Percentiles rank a stretch among this genome's conserved stretches.
phyloP scores from a whole-genome alignment of 805 yeast species.

The Suhomyces sp. region DNA sequence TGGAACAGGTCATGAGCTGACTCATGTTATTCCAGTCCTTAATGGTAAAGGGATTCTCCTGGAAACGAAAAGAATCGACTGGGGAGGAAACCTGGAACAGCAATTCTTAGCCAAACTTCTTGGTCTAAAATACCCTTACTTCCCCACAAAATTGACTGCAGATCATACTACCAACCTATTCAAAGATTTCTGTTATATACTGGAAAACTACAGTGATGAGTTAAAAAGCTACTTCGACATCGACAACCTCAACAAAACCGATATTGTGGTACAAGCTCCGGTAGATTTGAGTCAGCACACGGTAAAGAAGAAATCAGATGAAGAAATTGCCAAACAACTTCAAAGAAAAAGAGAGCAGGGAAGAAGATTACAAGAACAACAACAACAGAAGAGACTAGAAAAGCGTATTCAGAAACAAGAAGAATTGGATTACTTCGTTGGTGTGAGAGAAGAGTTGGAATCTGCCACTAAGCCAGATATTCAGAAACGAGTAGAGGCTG shows the following conservation, averaged over 20 bases:
- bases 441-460: constrained; percentile 52
- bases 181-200: constrained; percentile 76
- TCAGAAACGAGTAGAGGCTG: constrained; percentile 56
- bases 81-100: constrained; percentile 83
- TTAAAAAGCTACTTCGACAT: constrained; percentile 55
- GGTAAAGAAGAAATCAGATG: constrained; percentile 75
- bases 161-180: constrained; percentile 67
- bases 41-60: constrained; percentile 64
- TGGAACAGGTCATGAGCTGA: constrained; percentile 78
- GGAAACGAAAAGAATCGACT: constrained; percentile 77
- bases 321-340: constrained; percentile 73
- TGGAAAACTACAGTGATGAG: constrained; percentile 66
- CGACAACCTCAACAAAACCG: constrained; percentile 64
- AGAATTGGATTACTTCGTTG: constrained; percentile 70
- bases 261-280: constrained; percentile 81
- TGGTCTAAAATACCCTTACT: constrained; percentile 84
- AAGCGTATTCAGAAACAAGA: constrained; percentile 77
- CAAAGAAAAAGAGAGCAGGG: constrained; percentile 85
- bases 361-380: constrained; percentile 86
- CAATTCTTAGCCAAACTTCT: constrained; percentile 63
- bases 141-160: constrained; percentile 69
- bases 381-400: constrained; percentile 78
- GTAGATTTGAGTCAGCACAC: constrained; percentile 57
- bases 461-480: constrained; percentile 53
- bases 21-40: constrained; percentile 79